Percentiles rank a stretch among this genome's conserved stretches.
phyloP scores from a whole-genome alignment of 2,329 filamentous ascomycete genomes.

The Stenocarpella maydis region DNA sequence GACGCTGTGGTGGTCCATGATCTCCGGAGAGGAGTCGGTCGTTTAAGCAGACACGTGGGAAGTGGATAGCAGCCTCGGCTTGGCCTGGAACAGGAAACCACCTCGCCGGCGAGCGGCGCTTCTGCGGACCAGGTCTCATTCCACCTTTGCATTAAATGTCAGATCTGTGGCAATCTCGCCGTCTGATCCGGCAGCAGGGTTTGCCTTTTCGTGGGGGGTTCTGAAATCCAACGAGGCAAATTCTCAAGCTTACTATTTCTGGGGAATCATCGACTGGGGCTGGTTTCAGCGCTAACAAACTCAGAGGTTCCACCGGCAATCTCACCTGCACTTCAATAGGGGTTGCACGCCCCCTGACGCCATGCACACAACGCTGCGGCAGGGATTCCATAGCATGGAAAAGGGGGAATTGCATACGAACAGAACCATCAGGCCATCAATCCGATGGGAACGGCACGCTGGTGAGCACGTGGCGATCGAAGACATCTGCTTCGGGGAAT shows the following conservation, averaged over 20 bases:
- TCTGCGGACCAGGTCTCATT: background rate
- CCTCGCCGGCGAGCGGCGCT: conserved; percentile 5
- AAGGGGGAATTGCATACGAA: background rate
- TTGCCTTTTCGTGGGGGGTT: background rate
- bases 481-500: conserved; percentile 11
- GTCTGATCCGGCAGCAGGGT: background rate
- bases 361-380: too few relatives aligned
- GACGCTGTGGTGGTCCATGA: conserved; percentile 4
- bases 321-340: conserved; percentile 23
- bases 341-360: background rate
- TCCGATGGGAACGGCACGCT: conserved; percentile 10
- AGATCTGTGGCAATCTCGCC: background rate
- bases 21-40: conserved; percentile 19
- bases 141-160: background rate
- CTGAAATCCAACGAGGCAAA: background rate
- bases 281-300: conserved; percentile 3
- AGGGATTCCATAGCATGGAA: conserved; percentile 7
- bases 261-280: background rate
- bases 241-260: conserved; percentile 5
- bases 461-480: conserved; percentile 18
- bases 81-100: conserved; percentile 8
- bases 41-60: conserved; percentile 20
- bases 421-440: background rate
- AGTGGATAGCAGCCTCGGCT: conserved; percentile 11
- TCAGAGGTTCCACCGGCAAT: conserved; percentile 22